Percentiles rank a stretch among this genome's conserved stretches.
Evolutionary conservation across 495 filamentous ascomycete genomes (phyloP).

Genomic region (Daldinia grandis): DNA sequence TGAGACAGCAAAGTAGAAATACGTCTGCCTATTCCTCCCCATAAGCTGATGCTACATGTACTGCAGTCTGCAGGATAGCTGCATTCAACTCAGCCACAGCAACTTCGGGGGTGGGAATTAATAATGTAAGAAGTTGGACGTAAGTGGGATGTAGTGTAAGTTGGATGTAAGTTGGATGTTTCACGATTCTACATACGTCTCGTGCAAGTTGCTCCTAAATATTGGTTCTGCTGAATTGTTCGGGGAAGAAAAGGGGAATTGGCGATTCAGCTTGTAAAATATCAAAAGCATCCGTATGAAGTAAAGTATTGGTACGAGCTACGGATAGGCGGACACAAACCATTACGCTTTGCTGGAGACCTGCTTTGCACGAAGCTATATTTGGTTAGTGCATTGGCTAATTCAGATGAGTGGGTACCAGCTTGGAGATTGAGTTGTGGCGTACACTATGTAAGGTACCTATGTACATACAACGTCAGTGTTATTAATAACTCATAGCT

Average conservation of each 20-base stretch:
- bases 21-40: conserved; percentile 1
- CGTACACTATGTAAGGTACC: too few species aligned
- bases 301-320: not conserved
- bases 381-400: not conserved
- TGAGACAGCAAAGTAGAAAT: not conserved
- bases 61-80: not conserved
- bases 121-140: not conserved
- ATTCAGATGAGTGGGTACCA: not conserved
- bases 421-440: not conserved
- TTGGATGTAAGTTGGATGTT: not conserved
- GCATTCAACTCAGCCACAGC: not conserved
- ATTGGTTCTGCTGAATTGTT: not conserved
- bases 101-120: not conserved
- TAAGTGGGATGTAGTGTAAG: too few species aligned
- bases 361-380: not conserved
- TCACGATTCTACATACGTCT: not conserved
- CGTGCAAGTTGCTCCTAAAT: not conserved
- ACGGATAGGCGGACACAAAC: not conserved
- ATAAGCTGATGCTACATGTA: conserved; percentile 2
- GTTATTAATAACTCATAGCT: not conserved
- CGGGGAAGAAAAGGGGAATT: not conserved
- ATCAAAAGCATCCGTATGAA: not conserved
- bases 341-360: not conserved
- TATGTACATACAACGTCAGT: not conserved
- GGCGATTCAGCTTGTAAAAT: not conserved